These are phyloP conservation scores for Annulohypoxylon bovei DNA, from an alignment of 495 filamentous ascomycete species.

Conservation along the genomic window DNA sequence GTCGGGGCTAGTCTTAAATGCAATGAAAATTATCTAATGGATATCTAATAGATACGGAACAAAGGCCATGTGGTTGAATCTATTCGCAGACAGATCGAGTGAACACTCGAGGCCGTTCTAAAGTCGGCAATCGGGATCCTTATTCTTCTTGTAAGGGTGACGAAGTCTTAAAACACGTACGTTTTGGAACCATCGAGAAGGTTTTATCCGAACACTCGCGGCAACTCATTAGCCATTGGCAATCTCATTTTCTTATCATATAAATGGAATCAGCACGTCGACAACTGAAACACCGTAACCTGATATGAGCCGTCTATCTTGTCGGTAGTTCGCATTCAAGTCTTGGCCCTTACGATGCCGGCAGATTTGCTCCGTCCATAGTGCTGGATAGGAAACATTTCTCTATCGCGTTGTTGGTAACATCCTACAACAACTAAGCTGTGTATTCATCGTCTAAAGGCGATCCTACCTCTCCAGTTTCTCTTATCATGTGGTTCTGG, in stretches of 20 bases:
- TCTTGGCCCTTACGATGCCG: constrained; percentile 18
- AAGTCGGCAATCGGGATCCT: constrained; percentile 29
- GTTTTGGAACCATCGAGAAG: constrained; percentile 16
- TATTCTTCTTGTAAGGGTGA: constrained; percentile 1
- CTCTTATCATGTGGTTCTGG: constrained; percentile 14
- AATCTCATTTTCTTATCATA: constrained; percentile 13
- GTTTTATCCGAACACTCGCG: constrained; percentile 19
- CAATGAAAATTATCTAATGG: constrained; percentile 30
- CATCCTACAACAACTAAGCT: constrained; percentile 15
- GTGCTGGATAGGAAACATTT: constrained; percentile 8
- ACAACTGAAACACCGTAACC: constrained; percentile 7
- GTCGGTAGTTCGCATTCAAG: constrained; percentile 18
- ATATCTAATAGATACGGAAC: constrained; percentile 25
- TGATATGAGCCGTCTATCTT: constrained; percentile 16
- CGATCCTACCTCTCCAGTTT: constrained; percentile 5
- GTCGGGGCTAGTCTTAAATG: constrained; percentile 14
- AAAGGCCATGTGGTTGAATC: constrained; percentile 17
- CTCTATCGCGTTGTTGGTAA: constrained; percentile 18
- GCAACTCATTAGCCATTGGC: constrained; percentile 18
- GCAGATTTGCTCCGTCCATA: constrained; percentile 19
- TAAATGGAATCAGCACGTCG: constrained; percentile 1
- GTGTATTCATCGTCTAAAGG: background rate
- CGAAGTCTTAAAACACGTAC: constrained; percentile 12
- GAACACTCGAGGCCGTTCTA: constrained; percentile 3
- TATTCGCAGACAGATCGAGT: background rate